phyloP scores from a whole-genome alignment of 1,139 yeast genomes.

The Taiozyma sp. region DNA sequence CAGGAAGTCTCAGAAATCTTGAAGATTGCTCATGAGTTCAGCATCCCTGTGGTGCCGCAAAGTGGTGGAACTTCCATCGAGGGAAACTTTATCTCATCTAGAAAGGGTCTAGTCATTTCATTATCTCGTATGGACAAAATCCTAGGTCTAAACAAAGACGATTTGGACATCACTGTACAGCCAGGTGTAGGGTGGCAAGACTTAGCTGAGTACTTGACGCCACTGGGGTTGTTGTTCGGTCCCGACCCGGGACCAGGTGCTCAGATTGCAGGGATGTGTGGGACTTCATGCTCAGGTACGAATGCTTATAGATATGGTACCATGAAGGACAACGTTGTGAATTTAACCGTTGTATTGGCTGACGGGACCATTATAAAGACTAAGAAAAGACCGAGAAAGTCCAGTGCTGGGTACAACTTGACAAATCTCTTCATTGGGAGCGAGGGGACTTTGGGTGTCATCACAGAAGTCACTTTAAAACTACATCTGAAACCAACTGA shows the following conservation, averaged over 20 bases:
- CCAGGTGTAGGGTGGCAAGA: slow-evolving; percentile 75
- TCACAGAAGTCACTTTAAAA: slow-evolving; percentile 69
- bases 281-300: slow-evolving; percentile 74
- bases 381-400: slow-evolving; percentile 65
- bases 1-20: slow-evolving; percentile 61
- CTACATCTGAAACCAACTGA: slow-evolving; percentile 58
- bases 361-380: slow-evolving; percentile 76
- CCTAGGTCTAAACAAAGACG: slow-evolving; percentile 46
- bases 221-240: slow-evolving; percentile 48
- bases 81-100: slow-evolving; percentile 73
- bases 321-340: slow-evolving; percentile 66
- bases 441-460: slow-evolving; percentile 73
- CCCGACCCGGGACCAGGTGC: slow-evolving; percentile 87
- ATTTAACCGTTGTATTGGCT: slow-evolving; percentile 68
- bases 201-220: slow-evolving; percentile 49
- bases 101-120: slow-evolving; percentile 49
- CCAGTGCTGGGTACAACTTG: slow-evolving; percentile 73
- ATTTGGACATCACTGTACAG: slow-evolving; percentile 61
- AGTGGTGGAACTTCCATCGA: slow-evolving; percentile 83
- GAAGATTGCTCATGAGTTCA: slow-evolving; percentile 55
- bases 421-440: slow-evolving; percentile 64
- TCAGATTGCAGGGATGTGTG: slow-evolving; percentile 70
- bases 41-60: slow-evolving; percentile 71
- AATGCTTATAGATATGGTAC: slow-evolving; percentile 73
- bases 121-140: slow-evolving; percentile 50